phyloP scores from a whole-genome alignment of 805 yeast genomes.

The Kluyveromyces siamensis region DNA sequence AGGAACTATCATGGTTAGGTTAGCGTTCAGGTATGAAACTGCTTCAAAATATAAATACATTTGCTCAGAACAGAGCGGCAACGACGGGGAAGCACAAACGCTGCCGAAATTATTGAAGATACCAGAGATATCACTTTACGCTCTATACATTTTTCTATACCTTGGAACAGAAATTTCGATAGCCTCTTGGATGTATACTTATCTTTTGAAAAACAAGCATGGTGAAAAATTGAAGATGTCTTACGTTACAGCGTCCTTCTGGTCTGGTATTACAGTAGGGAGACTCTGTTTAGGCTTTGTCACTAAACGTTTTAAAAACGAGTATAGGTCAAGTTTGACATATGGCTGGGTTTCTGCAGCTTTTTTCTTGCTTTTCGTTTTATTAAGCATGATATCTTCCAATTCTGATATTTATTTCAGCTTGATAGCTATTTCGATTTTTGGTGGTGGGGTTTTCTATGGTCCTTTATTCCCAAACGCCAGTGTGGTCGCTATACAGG shows the following conservation, averaged over 20 bases:
- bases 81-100: constrained; percentile 10
- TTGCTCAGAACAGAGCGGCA: constrained; percentile 12
- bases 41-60: constrained; percentile 28
- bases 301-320: constrained; percentile 41
- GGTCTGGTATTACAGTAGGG: constrained; percentile 65
- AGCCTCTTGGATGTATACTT: constrained; percentile 67
- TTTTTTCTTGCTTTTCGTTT: constrained; percentile 26
- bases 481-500: constrained; percentile 51
- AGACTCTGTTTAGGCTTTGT: constrained; percentile 49
- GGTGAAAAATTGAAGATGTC: constrained; percentile 43
- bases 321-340: constrained; percentile 30
- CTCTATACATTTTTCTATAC: constrained; percentile 49
- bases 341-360: constrained; percentile 29
- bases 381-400: constrained; percentile 14
- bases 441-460: constrained; percentile 47
- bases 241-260: constrained; percentile 58
- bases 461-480: constrained; percentile 74
- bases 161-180: constrained; percentile 62
- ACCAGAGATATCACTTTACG: constrained; percentile 37
- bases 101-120: constrained; percentile 18
- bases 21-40: constrained; percentile 40
- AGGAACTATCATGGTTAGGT: constrained; percentile 22
- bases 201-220: constrained; percentile 43
- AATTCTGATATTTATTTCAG: constrained; percentile 15
- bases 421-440: constrained; percentile 19